Conservation (phyloP, 1,284 basidiomycete species). For the Microbotryum saponariae region DNA sequence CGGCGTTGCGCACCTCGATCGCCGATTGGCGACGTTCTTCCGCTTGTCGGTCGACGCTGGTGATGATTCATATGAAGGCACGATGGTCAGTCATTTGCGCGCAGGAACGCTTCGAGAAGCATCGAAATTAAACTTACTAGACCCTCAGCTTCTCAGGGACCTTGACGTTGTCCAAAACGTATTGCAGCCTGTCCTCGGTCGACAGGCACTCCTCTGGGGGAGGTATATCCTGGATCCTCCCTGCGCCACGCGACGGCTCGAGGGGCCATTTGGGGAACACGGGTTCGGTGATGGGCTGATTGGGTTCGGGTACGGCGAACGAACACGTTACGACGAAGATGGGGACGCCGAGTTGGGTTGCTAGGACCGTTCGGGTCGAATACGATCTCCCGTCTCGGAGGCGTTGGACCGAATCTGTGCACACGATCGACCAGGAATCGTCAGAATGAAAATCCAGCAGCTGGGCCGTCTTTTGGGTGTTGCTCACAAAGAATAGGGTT, state of each 20-base stretch:
- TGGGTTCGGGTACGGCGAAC: slow-evolving; percentile 71
- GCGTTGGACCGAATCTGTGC: slow-evolving; percentile 53
- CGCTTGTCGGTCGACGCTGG: slow-evolving; percentile 23
- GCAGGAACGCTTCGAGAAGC: neutral
- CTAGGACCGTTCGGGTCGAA: slow-evolving; percentile 63
- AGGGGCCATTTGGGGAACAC: slow-evolving; percentile 22
- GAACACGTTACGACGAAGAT: slow-evolving; percentile 81
- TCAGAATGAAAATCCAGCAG: neutral
- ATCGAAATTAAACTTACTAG: slow-evolving; percentile 15
- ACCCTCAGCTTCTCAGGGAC: slow-evolving; percentile 30
- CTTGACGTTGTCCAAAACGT: slow-evolving; percentile 17
- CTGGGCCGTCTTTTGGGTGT: too few species aligned
- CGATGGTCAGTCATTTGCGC: neutral
- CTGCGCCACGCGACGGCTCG: neutral
- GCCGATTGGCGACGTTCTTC: slow-evolving; percentile 32
- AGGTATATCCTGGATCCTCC: slow-evolving; percentile 19
- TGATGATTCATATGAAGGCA: neutral
- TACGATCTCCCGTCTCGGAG: slow-evolving; percentile 62
- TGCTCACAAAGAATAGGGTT: slow-evolving; percentile 65
- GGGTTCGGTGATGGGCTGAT: slow-evolving; percentile 45
- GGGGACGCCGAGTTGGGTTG: slow-evolving; percentile 62
- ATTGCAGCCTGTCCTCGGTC: slow-evolving; percentile 32
- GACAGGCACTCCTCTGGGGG: slow-evolving; percentile 31
- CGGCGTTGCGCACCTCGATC: slow-evolving; percentile 34
- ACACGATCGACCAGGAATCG: too few species aligned